Conservation (phyloP, 2,329 filamentous ascomycete genomes). For the Colletotrichum eremochloae region DNA sequence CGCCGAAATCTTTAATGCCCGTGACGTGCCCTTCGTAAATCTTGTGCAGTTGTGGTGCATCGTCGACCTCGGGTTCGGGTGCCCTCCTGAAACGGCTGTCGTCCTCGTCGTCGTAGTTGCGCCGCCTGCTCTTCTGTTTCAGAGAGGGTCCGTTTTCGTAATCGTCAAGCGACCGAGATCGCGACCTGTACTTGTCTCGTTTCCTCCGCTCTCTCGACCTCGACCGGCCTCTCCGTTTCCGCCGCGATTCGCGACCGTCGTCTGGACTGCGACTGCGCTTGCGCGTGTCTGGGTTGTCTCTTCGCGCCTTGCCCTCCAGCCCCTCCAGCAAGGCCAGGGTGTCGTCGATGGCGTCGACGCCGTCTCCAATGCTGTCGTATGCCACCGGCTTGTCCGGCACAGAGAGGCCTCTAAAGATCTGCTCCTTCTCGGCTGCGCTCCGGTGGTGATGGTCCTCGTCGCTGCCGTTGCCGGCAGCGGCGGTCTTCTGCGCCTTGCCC, state of each 20-base stretch:
- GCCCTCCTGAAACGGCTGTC: slow-evolving; percentile 72
- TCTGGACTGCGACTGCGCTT: slow-evolving; percentile 73
- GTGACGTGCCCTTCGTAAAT: slow-evolving; percentile 92
- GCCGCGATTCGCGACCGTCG: slow-evolving; percentile 60
- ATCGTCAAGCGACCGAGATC: slow-evolving; percentile 59
- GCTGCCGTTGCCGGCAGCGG: slow-evolving; percentile 48
- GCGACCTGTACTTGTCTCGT: slow-evolving; percentile 52
- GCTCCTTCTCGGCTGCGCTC: slow-evolving; percentile 76
- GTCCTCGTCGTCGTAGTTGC: slow-evolving; percentile 66
- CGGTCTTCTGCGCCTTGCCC: slow-evolving; percentile 58
- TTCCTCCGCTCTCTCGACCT: slow-evolving; percentile 58
- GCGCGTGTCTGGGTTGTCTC: slow-evolving; percentile 59
- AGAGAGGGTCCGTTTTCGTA: slow-evolving; percentile 58
- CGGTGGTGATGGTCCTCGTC: slow-evolving; percentile 57
- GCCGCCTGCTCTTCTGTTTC: slow-evolving; percentile 50
- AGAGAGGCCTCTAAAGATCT: slow-evolving; percentile 90
- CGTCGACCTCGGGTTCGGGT: slow-evolving; percentile 82
- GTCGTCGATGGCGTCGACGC: slow-evolving; percentile 84
- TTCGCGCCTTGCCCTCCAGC: slow-evolving; percentile 74
- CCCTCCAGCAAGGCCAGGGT: slow-evolving; percentile 93
- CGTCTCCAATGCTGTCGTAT: slow-evolving; percentile 51
- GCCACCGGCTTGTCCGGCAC: slow-evolving; percentile 80
- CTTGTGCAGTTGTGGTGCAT: slow-evolving; percentile 84
- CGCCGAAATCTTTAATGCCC: slow-evolving; percentile 94
- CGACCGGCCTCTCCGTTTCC: slow-evolving; percentile 57